phyloP scores from a whole-genome alignment of 352 stramenopile genomes.

The Globisporangium orthogonon region DNA sequence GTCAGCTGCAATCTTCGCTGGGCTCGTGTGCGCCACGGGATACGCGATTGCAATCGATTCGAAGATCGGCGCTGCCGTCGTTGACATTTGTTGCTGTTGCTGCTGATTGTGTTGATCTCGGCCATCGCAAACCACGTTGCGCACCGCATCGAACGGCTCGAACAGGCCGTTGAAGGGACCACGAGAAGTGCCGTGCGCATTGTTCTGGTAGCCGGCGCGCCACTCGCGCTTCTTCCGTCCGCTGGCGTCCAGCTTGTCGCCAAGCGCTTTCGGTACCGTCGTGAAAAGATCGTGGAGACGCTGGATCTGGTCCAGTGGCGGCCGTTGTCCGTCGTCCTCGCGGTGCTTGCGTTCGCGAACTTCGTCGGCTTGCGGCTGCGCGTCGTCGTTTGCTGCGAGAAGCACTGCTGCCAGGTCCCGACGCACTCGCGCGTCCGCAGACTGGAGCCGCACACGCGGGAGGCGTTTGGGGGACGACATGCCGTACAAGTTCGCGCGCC shows the following conservation, averaged over 20 bases:
- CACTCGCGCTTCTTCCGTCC: conserved; percentile 19
- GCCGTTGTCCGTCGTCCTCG: conserved; percentile 32
- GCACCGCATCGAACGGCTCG: conserved; percentile 32
- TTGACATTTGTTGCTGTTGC: no score
- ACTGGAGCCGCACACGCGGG: conserved; percentile 25
- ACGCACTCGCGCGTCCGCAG: conserved; percentile 32
- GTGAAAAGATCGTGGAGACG: conserved; percentile 36
- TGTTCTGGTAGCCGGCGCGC: conserved; percentile 47
- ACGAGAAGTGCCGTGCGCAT: conserved; percentile 12
- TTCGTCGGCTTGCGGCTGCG: conserved; percentile 30
- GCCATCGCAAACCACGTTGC: conserved; percentile 10
- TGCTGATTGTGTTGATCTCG: no score
- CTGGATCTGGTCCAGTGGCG: conserved; percentile 42
- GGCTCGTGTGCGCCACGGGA: conserved; percentile 15
- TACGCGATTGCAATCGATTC: conserved; percentile 22
- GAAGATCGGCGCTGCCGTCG: no score
- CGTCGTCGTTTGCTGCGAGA: conserved; percentile 10
- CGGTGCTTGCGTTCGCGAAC: conserved; percentile 49
- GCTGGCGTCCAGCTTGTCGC: conserved; percentile 7
- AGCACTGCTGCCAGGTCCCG: conserved; percentile 28
- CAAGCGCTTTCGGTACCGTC: conserved; percentile 35
- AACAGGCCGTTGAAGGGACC: conserved; percentile 36
- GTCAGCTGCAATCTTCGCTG: not conserved
- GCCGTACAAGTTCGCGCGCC: conserved; percentile 36
- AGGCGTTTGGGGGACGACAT: conserved; percentile 23